phyloP scores from a whole-genome alignment of 495 filamentous ascomycete genomes.

The Letharia lupina region DNA sequence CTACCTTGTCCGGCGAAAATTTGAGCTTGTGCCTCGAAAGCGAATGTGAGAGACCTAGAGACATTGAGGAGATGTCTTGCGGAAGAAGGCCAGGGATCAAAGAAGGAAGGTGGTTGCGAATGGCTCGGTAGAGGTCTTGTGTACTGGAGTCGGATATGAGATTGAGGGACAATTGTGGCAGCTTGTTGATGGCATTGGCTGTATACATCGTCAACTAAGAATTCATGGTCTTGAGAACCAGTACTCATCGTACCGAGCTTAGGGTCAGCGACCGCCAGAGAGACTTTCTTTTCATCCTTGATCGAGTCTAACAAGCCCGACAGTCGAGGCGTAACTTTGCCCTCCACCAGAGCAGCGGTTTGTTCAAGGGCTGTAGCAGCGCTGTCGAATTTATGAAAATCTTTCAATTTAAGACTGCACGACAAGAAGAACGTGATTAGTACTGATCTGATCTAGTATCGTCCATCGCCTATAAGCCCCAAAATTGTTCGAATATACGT shows the following conservation, averaged over 20 bases:
- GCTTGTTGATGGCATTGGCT: constrained; percentile 83
- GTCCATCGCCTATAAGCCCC: constrained; percentile 7
- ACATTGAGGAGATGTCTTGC: constrained; percentile 83
- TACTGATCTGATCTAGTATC: constrained; percentile 10
- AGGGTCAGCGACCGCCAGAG: constrained; percentile 87
- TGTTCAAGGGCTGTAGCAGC: constrained; percentile 81
- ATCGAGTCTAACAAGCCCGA: constrained; percentile 72
- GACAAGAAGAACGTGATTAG: constrained; percentile 27
- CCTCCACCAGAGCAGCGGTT: constrained; percentile 76
- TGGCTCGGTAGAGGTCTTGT: constrained; percentile 81
- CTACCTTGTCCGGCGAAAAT: constrained; percentile 98
- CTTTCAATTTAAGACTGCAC: constrained; percentile 81
- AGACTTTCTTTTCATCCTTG: constrained; percentile 96
- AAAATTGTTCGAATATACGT: constrained; percentile 34
- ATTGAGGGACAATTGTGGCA: constrained; percentile 76
- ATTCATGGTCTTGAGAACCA: background rate
- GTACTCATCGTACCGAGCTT: constrained; percentile 63
- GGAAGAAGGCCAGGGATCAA: constrained; percentile 83
- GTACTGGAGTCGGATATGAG: constrained; percentile 82
- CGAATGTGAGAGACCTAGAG: constrained; percentile 90
- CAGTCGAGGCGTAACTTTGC: constrained; percentile 92
- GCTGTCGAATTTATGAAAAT: constrained; percentile 94
- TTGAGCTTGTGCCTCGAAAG: constrained; percentile 97
- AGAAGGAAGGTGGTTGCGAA: constrained; percentile 81
- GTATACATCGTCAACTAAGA: constrained; percentile 1